These are phyloP conservation scores for Cerioporus squamosus DNA, from an alignment of 1,284 basidiomycete genomes.

Conservation along the genomic window DNA sequence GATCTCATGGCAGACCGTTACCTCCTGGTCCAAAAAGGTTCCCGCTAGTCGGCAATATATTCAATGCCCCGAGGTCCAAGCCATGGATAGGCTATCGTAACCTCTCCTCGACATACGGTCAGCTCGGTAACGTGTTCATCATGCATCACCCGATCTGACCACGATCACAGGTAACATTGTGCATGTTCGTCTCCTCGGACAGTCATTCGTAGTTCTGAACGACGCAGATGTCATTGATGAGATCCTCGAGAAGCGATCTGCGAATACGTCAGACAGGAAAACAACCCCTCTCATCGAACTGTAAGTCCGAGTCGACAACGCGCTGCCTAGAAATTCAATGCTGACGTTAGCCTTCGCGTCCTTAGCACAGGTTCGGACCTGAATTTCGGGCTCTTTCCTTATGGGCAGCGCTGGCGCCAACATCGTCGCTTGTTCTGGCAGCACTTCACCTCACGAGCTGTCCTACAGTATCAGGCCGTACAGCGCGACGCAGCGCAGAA, in stretches of 20 bases:
- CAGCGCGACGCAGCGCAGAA: background rate
- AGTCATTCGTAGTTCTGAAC: background rate
- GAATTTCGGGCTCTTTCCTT: background rate
- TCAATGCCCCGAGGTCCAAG: conserved; percentile 1
- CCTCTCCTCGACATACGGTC: background rate
- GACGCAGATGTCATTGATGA: background rate
- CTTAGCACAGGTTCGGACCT: background rate
- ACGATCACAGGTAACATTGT: too few species aligned
- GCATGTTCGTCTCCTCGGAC: too few species aligned
- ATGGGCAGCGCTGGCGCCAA: background rate
- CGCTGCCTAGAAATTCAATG: too few species aligned
- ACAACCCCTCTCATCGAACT: background rate
- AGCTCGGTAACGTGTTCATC: too few species aligned
- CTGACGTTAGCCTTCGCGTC: too few species aligned
- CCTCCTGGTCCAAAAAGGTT: conserved; percentile 1
- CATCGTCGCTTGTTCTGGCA: background rate
- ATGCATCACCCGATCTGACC: too few species aligned
- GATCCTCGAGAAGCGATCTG: background rate
- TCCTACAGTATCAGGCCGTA: background rate
- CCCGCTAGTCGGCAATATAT: conserved; percentile 2
- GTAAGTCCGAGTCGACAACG: background rate
- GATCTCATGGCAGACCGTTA: background rate
- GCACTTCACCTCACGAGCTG: conserved; percentile 2
- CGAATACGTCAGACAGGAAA: background rate
- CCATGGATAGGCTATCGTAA: conserved; percentile 6